Percentiles rank a stretch among this genome's conserved stretches.
These are phyloP conservation scores for Amanita thiersii DNA, from an alignment of 768 basidiomycete genomes.

Conservation along the genomic window DNA sequence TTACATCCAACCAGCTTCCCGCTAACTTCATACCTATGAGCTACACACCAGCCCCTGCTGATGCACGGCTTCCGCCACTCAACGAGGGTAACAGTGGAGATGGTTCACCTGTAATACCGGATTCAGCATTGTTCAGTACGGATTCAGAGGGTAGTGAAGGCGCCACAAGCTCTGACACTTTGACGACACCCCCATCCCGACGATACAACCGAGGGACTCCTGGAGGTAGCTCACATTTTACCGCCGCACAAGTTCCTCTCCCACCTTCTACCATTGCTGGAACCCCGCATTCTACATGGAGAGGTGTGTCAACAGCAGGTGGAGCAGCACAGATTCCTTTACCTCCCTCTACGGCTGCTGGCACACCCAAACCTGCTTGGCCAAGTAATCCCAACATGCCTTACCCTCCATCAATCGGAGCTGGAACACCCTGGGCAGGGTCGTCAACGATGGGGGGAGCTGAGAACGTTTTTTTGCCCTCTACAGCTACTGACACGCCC, in stretches of 20 bases:
- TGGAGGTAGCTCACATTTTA: not conserved
- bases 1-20: conserved; percentile 1
- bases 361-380: conserved; percentile 2
- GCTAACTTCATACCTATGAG: conserved; percentile 5
- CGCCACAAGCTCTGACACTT: conserved; percentile 16
- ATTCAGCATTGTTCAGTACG: conserved; percentile 6
- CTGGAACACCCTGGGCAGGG: conserved; percentile 4
- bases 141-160: conserved; percentile 8
- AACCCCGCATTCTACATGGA: conserved; percentile 9
- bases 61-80: not conserved
- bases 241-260: conserved; percentile 1
- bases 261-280: conserved; percentile 2
- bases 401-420: too few species aligned
- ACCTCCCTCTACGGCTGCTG: conserved; percentile 8
- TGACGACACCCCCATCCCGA: conserved; percentile 22
- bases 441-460: not conserved
- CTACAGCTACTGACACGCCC: conserved; percentile 5
- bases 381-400: too few species aligned
- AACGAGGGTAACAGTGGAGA: conserved; percentile 4
- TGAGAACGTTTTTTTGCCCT: conserved; percentile 1
- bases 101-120: conserved; percentile 7
- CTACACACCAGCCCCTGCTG: conserved; percentile 1
- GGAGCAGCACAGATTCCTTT: conserved; percentile 1
- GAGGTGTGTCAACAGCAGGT: conserved; percentile 3
- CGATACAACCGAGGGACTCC: not conserved